A percentile compares a stretch with the other conserved stretches of the same genome.
phyloP scores from a whole-genome alignment of 495 filamentous ascomycete genomes.

The Oleoguttula mirabilis region DNA sequence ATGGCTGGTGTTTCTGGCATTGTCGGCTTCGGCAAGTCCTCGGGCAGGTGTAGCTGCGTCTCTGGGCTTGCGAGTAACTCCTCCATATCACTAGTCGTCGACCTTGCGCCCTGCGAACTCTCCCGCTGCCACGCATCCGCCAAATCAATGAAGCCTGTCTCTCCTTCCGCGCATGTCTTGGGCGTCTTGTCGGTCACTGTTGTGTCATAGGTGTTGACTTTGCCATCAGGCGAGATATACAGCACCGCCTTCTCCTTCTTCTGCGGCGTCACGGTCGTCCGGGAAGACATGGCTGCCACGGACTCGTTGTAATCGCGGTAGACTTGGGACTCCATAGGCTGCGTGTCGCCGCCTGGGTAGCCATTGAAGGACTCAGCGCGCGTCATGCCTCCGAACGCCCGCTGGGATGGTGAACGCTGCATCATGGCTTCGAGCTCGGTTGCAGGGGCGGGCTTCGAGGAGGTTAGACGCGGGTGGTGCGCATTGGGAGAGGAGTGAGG shows the following conservation, averaged over 20 bases:
- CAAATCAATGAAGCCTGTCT: conserved; percentile 21
- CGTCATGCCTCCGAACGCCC: conserved; percentile 1
- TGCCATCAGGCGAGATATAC: conserved; percentile 7
- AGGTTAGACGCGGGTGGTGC: conserved; percentile 3
- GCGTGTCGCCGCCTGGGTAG: conserved; percentile 28
- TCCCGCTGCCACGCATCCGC: conserved; percentile 4
- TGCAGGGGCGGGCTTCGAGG: conserved; percentile 12
- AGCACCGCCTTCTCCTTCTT: conserved; percentile 1
- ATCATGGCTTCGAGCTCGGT: conserved; percentile 16
- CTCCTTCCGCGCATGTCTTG: conserved; percentile 16
- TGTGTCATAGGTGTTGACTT: conserved; percentile 5
- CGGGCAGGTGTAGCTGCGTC: conserved; percentile 5
- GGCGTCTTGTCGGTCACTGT: conserved; percentile 8
- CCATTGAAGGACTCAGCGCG: conserved; percentile 19
- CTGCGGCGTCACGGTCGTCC: conserved; percentile 6
- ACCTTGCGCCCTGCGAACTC: conserved; percentile 5
- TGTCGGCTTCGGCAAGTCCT: neutral
- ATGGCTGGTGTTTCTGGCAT: conserved; percentile 28
- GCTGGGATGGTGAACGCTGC: conserved; percentile 13
- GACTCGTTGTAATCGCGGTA: conserved; percentile 24
- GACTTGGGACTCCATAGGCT: conserved; percentile 31
- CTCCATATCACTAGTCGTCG: conserved; percentile 7
- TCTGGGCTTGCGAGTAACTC: conserved; percentile 16
- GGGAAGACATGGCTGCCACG: conserved; percentile 18
- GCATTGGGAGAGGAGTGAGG: neutral